phyloP scores from a whole-genome alignment of 495 filamentous ascomycete genomes.

The Penicillium subrubescens region DNA sequence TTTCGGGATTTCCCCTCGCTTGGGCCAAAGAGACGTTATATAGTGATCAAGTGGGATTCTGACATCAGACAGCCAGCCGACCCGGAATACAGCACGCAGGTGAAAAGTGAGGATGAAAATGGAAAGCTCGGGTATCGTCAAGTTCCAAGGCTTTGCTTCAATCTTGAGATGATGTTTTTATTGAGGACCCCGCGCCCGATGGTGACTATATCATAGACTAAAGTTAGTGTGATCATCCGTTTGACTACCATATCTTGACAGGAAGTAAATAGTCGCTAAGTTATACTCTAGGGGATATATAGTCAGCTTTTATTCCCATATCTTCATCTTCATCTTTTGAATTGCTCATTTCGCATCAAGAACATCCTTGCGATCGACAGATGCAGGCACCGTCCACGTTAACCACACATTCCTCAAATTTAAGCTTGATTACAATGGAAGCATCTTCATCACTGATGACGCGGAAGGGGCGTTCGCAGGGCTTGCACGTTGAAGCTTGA shows the following conservation, averaged over 20 bases:
- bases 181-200: not conserved
- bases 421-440: conserved; percentile 9
- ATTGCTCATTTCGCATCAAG: not conserved
- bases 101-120: not conserved
- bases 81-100: not conserved
- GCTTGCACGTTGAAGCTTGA: conserved; percentile 6
- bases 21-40: not conserved
- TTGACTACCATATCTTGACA: not conserved
- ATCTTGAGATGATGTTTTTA: not conserved
- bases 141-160: not conserved
- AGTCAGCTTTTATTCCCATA: not conserved
- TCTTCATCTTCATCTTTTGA: not conserved
- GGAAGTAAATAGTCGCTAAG: too few relatives aligned
- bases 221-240: not conserved
- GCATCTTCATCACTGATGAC: not conserved
- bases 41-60: not conserved
- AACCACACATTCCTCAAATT: conserved; percentile 5
- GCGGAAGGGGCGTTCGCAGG: conserved; percentile 11
- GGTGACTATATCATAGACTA: not conserved
- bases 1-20: not conserved
- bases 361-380: not conserved
- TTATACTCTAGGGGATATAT: not conserved
- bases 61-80: not conserved
- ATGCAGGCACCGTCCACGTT: conserved; percentile 5
- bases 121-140: not conserved